These are phyloP conservation scores for Citrus glauca DNA, from an alignment of 345 rosid genomes.

Conservation along the genomic window DNA sequence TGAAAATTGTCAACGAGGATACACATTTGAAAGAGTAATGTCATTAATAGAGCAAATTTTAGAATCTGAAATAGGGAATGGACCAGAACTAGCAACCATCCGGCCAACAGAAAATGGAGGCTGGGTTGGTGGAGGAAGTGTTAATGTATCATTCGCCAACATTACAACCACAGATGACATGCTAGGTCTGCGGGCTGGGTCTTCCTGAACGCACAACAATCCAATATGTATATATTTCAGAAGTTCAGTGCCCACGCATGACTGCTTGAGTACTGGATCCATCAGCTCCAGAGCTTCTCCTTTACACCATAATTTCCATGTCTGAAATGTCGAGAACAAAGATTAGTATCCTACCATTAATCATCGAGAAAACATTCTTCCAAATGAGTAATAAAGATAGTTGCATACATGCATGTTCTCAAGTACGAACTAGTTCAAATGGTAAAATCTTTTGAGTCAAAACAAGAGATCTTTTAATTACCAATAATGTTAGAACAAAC, in stretches of 20 bases:
- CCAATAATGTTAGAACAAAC: too few species aligned
- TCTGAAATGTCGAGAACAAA: not conserved
- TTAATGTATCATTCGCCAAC: not conserved
- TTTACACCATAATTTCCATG: slow-evolving; percentile 4
- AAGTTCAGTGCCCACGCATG: not conserved
- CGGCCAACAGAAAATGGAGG: slow-evolving; percentile 17
- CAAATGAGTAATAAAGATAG: not conserved
- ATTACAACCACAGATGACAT: not conserved
- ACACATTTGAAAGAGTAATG: slow-evolving; percentile 3
- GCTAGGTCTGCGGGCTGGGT: not conserved
- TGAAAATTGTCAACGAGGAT: slow-evolving; percentile 4
- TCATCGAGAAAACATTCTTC: not conserved
- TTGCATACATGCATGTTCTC: not conserved
- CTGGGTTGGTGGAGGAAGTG: slow-evolving; percentile 13
- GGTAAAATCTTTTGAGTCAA: too few species aligned
- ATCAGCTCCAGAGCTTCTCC: not conserved
- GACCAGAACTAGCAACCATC: not conserved
- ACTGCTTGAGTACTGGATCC: not conserved
- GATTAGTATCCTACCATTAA: not conserved
- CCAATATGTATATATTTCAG: slow-evolving; percentile 8
- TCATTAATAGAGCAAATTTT: not conserved
- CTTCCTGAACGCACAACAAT: slow-evolving; percentile 18
- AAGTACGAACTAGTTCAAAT: too few species aligned
- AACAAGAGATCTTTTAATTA: too few species aligned
- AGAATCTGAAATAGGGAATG: not conserved